These are phyloP conservation scores for Epichloe aotearoae DNA, from an alignment of 2,329 filamentous ascomycete species.

Conservation along the genomic window DNA sequence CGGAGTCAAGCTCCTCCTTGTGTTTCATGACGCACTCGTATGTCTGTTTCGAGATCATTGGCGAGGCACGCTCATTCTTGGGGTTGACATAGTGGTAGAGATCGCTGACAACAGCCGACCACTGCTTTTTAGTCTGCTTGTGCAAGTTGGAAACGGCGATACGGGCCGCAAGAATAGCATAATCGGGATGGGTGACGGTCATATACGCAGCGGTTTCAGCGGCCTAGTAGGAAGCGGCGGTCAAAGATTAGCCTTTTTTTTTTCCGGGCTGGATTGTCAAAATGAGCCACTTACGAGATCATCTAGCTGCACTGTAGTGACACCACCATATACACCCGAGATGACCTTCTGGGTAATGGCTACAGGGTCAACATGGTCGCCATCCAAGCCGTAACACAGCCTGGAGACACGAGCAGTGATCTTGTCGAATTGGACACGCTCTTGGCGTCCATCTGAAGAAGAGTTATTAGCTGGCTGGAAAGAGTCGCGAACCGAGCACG, in stretches of 20 bases:
- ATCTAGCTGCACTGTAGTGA: slow-evolving; percentile 91
- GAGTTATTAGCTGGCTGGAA: slow-evolving; percentile 15
- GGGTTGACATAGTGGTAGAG: slow-evolving; percentile 95
- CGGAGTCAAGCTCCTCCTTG: slow-evolving; percentile 93
- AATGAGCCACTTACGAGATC: slow-evolving; percentile 62
- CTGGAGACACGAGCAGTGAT: slow-evolving; percentile 97
- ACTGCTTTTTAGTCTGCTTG: slow-evolving; percentile 99
- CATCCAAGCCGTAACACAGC: slow-evolving; percentile 92
- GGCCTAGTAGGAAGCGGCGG: slow-evolving; percentile 42
- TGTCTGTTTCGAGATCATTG: slow-evolving; percentile 88
- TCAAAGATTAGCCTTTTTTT: not conserved
- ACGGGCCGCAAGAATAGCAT: slow-evolving; percentile 93
- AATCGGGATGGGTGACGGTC: slow-evolving; percentile 98
- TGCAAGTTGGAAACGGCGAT: slow-evolving; percentile 99
- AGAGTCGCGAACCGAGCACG: not conserved
- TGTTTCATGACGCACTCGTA: slow-evolving; percentile 93
- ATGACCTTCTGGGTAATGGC: slow-evolving; percentile 99
- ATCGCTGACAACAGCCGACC: slow-evolving; percentile 87
- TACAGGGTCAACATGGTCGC: slow-evolving; percentile 88
- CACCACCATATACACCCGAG: slow-evolving; percentile 95
- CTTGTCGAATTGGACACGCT: slow-evolving; percentile 99
- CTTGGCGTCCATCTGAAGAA: slow-evolving; percentile 82
- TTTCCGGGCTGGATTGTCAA: not conserved
- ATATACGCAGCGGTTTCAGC: slow-evolving; percentile 99
- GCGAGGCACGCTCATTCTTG: slow-evolving; percentile 68